These are phyloP conservation scores for Saccharomyces hybrid DNA, from an alignment of 1,139 yeast species.

Conservation along the genomic window DNA sequence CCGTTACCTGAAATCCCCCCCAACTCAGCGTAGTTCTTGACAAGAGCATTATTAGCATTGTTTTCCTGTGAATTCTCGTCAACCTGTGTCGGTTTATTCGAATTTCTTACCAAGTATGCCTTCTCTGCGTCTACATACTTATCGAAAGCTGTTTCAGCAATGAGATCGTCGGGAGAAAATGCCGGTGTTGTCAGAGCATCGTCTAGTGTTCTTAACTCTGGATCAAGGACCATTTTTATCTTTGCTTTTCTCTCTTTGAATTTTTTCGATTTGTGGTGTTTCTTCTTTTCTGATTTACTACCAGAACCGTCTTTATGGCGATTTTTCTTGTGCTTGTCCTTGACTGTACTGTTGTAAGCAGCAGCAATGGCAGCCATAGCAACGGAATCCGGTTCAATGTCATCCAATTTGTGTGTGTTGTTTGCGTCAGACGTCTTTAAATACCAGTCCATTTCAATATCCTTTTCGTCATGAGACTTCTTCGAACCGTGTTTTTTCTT, in stretches of 20 bases:
- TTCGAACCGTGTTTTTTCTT: conserved; percentile 1
- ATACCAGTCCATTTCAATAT: background rate
- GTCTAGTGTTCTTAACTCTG: conserved; percentile 49
- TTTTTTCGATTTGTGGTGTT: conserved; percentile 6
- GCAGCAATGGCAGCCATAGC: conserved; percentile 30
- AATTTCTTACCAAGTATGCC: background rate
- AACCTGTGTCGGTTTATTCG: background rate
- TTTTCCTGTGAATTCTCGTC: background rate
- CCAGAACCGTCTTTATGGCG: conserved; percentile 10
- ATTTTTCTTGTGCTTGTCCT: conserved; percentile 13
- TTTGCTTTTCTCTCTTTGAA: conserved; percentile 12
- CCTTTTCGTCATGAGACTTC: background rate
- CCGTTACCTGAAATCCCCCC: background rate
- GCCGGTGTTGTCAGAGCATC: conserved; percentile 20
- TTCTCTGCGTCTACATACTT: background rate
- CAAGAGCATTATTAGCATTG: background rate
- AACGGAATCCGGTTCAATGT: conserved; percentile 17
- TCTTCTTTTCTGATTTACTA: conserved; percentile 8
- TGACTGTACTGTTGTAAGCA: conserved; percentile 21
- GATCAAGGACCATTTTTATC: conserved; percentile 42
- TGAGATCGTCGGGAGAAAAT: background rate
- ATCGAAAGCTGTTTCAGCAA: background rate
- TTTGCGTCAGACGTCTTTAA: background rate
- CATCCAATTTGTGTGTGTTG: background rate
- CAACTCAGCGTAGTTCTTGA: background rate